phyloP scores from a whole-genome alignment of 1,284 basidiomycete species.

The Boletus semigastroideus region DNA sequence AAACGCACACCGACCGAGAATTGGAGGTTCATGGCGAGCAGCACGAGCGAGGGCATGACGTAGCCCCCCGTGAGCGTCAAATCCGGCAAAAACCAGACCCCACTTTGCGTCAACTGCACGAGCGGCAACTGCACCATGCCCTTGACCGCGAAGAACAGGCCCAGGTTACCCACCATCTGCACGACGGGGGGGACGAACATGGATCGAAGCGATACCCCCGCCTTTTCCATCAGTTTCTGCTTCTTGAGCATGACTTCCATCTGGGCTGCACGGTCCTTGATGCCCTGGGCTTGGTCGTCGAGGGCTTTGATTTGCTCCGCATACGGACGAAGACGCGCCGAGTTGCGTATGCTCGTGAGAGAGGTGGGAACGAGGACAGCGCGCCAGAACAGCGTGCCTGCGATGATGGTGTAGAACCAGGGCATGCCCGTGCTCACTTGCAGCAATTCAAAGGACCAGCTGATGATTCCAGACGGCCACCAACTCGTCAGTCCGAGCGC shows the following conservation, averaged over 20 bases:
- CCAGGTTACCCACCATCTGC: conserved; percentile 81
- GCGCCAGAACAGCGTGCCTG: conserved; percentile 71
- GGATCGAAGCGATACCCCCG: conserved; percentile 65
- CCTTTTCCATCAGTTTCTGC: conserved; percentile 63
- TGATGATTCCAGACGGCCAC: conserved; percentile 57
- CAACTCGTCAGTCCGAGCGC: conserved; percentile 69
- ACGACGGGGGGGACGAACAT: conserved; percentile 62
- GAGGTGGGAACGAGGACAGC: conserved; percentile 69
- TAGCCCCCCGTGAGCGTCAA: conserved; percentile 82
- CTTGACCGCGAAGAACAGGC: conserved; percentile 84
- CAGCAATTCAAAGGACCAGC: conserved; percentile 72
- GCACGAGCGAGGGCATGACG: conserved; percentile 69
- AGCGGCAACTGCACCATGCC: conserved; percentile 72
- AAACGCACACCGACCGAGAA: conserved; percentile 53
- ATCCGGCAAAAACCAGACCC: conserved; percentile 76
- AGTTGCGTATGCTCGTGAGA: conserved; percentile 64
- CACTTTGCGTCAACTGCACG: conserved; percentile 75
- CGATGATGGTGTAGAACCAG: conserved; percentile 85
- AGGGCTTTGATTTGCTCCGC: conserved; percentile 57
- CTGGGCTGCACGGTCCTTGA: conserved; percentile 44
- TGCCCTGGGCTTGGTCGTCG: conserved; percentile 47
- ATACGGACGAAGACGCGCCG: conserved; percentile 68
- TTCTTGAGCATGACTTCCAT: conserved; percentile 58
- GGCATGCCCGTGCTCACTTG: conserved; percentile 76
- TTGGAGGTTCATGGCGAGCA: conserved; percentile 69